phyloP scores from a whole-genome alignment of 176 grass and related monocot genomes.

The Secale cereale region DNA sequence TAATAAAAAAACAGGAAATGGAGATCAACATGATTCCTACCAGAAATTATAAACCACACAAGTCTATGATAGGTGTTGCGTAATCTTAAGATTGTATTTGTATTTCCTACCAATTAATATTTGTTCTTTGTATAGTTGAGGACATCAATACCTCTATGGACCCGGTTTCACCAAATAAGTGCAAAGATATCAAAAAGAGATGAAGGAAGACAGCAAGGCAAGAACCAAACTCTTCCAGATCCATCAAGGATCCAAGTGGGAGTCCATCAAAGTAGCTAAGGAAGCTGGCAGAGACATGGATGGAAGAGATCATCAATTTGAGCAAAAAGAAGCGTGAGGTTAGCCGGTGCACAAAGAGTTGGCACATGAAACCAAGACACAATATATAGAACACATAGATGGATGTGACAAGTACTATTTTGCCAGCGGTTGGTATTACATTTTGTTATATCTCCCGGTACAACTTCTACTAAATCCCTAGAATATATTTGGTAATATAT shows the following conservation, averaged over 20 bases:
- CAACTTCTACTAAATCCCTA: no score
- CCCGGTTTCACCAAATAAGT: background rate
- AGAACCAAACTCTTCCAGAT: background rate
- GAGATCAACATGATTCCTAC: background rate
- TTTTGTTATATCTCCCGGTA: no score
- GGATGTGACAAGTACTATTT: no score
- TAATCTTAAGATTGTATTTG: background rate
- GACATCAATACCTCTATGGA: background rate
- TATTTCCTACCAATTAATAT: background rate
- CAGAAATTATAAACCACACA: background rate
- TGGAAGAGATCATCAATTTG: no score
- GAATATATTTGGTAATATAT: no score
- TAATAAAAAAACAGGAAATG: background rate
- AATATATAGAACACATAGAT: no score
- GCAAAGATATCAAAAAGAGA: background rate
- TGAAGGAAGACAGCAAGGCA: no score
- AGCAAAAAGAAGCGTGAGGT: no score
- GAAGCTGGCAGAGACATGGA: no score
- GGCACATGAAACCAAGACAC: no score
- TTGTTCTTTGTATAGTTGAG: background rate
- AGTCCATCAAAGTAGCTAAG: background rate
- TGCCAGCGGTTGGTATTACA: no score
- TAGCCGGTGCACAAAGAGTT: no score
- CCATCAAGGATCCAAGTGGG: background rate
- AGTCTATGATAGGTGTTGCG: background rate